Conservation (phyloP, 108 stramenopile species). For the Hondaea fermentalgiana region DNA sequence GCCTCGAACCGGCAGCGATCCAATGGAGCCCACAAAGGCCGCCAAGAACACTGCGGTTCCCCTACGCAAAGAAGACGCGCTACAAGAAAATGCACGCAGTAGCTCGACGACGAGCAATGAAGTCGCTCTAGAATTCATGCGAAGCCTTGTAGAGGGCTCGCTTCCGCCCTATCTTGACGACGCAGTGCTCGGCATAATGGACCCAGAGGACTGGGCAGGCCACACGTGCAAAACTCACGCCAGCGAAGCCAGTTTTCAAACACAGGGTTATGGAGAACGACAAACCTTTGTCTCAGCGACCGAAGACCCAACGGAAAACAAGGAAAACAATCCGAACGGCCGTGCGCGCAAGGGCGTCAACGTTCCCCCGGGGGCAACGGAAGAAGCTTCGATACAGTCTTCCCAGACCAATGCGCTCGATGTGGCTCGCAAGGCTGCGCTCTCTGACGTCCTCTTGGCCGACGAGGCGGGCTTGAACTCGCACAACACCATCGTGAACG, state of each 20-base stretch:
- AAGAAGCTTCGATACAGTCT: no score
- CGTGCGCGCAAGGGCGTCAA: no score
- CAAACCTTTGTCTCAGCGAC: neutral
- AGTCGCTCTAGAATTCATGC: neutral
- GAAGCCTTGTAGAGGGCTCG: neutral
- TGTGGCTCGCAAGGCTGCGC: neutral
- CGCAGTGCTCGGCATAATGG: neutral
- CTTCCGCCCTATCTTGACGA: constrained; percentile 1
- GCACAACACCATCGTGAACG: neutral
- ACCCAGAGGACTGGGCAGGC: neutral
- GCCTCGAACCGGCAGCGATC: no score
- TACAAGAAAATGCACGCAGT: no score
- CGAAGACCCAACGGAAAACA: neutral
- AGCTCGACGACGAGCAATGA: no score
- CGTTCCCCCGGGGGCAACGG: no score
- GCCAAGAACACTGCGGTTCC: no score
- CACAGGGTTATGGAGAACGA: neutral
- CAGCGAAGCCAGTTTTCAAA: neutral
- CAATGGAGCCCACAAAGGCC: no score
- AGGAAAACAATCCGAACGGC: no score
- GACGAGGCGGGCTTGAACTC: neutral
- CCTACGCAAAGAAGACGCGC: no score
- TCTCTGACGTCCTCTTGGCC: neutral
- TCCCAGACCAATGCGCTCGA: neutral
- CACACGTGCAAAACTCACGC: neutral